Percentiles rank a stretch among this genome's conserved stretches.
These are phyloP conservation scores for Hevea brasiliensis DNA, from an alignment of 345 rosid genomes.

Conservation along the genomic window DNA sequence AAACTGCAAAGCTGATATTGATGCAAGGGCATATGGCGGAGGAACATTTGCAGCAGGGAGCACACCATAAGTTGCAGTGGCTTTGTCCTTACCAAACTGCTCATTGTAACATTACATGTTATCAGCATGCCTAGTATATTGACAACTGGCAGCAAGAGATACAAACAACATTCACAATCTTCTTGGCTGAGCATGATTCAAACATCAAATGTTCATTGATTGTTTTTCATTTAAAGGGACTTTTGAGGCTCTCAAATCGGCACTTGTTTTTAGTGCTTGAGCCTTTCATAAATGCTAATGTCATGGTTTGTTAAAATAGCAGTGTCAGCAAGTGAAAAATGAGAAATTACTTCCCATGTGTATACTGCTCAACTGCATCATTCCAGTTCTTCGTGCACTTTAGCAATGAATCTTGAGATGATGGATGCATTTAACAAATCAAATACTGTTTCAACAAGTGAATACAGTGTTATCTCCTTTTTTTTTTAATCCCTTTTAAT, in stretches of 20 bases:
- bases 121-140: constrained; percentile 17
- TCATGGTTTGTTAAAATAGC: neutral
- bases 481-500: neutral
- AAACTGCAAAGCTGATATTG: constrained; percentile 76
- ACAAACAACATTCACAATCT: constrained; percentile 9
- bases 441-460: neutral
- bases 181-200: constrained; percentile 10
- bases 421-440: neutral
- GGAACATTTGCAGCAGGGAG: constrained; percentile 83
- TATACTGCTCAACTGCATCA: neutral
- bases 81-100: constrained; percentile 81
- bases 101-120: constrained; percentile 29
- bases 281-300: neutral
- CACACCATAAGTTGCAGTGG: constrained; percentile 89
- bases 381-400: neutral
- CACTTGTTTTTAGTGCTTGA: neutral
- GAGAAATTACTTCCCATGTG: neutral
- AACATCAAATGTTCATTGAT: neutral
- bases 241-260: neutral
- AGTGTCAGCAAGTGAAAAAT: neutral
- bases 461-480: too few species aligned
- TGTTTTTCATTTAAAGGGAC: neutral
- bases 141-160: neutral
- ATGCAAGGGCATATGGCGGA: constrained; percentile 88
- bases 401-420: neutral